Evolutionary conservation across 1,284 basidiomycete genomes (phyloP).

Genomic region (Volvariella surrecta): DNA sequence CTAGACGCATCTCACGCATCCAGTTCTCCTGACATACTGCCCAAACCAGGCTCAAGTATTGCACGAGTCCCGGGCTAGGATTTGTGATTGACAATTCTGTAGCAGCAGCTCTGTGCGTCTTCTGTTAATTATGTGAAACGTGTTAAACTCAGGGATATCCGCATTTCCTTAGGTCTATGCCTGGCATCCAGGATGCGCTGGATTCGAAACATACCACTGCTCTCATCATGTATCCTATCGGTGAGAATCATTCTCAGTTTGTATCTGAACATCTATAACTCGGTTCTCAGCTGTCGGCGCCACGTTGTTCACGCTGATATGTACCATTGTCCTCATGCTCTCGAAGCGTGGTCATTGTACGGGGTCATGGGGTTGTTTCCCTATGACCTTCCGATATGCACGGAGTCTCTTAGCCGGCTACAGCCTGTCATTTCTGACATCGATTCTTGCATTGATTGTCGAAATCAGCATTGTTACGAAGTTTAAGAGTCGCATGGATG

Average conservation of each 20-base stretch:
- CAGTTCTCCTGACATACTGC: background rate
- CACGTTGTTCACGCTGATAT: background rate
- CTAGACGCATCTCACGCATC: background rate
- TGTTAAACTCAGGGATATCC: background rate
- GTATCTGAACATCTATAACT: background rate
- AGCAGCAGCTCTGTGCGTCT: conserved; percentile 3
- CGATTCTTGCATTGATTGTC: background rate
- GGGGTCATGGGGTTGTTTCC: background rate
- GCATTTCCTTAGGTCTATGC: background rate
- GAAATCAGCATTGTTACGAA: background rate
- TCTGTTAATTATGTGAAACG: background rate
- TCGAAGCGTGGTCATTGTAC: background rate
- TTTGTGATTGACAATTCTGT: conserved; percentile 1
- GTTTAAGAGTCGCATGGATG: background rate
- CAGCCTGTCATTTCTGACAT: background rate
- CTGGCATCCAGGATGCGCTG: conserved; percentile 1
- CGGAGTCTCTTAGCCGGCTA: background rate
- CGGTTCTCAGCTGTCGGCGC: background rate
- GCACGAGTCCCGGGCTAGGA: background rate
- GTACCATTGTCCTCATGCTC: background rate
- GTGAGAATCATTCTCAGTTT: background rate
- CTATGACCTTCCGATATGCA: conserved; percentile 1
- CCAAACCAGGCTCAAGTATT: background rate
- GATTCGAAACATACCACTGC: background rate
- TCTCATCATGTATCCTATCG: conserved; percentile 4